Evolutionary conservation across 1,139 yeast genomes (phyloP), one percentile per base, ranked within the genome.

Genomic region (Debaryomycetaceae sp.): DNA sequence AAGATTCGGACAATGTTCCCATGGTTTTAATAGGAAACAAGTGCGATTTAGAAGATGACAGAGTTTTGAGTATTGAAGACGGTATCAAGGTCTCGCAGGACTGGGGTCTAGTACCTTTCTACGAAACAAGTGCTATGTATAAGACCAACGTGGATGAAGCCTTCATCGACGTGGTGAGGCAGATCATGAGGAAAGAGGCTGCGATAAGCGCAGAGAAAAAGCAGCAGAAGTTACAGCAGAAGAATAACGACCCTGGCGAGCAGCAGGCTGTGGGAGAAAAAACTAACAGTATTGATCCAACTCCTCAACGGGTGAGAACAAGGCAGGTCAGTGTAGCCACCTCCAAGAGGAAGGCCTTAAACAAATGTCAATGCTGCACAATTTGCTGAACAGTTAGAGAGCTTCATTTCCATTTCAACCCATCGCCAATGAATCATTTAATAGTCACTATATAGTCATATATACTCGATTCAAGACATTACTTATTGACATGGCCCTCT

Each of bases 121-220:
- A 87, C 62, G 98, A 92, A 67, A 87, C 97, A 5, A 84, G 95
- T 49, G 98, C 98, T 31, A 85, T 89, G 76, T 79, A 86, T 51
- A 86, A 87, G 59, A 82, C 89, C 42, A 91, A 92, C 57, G 95
- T 91, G 36, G 95, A 86, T 53, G 92, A 85, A 53, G 95, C 96
- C 2, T 92, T 92, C 57, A 73, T 87, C 48, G 94, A 87, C 51
- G 83, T 92, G 37, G 97, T 92, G 6, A 76, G 96, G 61, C 94
- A 86, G 52, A 88, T 91, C 45, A 84, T 84, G 73, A 74, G 89
- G 55, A 83, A 81, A 51, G 94, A 85, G 58, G 79, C 80, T 8
- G 73, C 70, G 30, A 61, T 64, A 24, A 65, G 65, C 40, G 75
- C 74, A 24, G 77, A 70, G 49, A 71, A 70, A 66, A 70, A 70